A percentile compares a stretch with the other conserved stretches of the same genome.
phyloP scores from a whole-genome alignment of 2,329 filamentous ascomycete genomes.

The Curvularia sp. region DNA sequence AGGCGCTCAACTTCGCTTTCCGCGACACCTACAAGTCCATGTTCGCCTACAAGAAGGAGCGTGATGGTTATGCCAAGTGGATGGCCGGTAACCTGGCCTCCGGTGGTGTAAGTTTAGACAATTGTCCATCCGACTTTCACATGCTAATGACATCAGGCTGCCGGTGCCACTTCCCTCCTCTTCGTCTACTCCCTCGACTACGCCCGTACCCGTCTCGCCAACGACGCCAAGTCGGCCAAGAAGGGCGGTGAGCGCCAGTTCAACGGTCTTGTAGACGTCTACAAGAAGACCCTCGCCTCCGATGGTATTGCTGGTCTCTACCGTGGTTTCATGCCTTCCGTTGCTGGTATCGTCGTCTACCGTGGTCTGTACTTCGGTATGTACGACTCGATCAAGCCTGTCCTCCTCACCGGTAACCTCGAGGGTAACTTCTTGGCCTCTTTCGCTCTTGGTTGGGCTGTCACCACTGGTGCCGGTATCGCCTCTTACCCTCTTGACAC shows the following conservation, averaged over 20 bases:
- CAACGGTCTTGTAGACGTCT: constrained; percentile 99
- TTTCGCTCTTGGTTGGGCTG: constrained; percentile 96
- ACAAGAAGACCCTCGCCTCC: constrained; percentile 99
- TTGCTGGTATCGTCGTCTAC: constrained; percentile 99
- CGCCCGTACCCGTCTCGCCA: constrained; percentile 99
- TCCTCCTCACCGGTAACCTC: constrained; percentile 88
- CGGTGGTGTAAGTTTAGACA: constrained; percentile 81
- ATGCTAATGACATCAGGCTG: constrained; percentile 65
- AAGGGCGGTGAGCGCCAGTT: constrained; percentile 97
- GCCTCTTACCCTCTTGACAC: constrained; percentile 99
- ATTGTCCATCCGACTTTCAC: neutral
- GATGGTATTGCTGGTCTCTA: constrained; percentile 99
- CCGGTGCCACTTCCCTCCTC: constrained; percentile 98
- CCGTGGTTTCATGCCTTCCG: constrained; percentile 99
- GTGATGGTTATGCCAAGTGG: constrained; percentile 98
- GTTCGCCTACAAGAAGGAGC: constrained; percentile 99
- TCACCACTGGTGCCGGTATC: constrained; percentile 99
- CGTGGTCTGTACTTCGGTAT: constrained; percentile 99
- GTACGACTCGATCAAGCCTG: constrained; percentile 99
- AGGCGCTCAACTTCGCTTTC: constrained; percentile 99
- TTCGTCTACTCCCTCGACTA: constrained; percentile 99
- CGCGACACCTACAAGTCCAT: constrained; percentile 99
- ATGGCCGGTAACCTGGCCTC: constrained; percentile 99
- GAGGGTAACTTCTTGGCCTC: constrained; percentile 99
- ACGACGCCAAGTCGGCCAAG: constrained; percentile 99